phyloP scores from a whole-genome alignment of 768 basidiomycete genomes.

The Gautieria morchelliformis region DNA sequence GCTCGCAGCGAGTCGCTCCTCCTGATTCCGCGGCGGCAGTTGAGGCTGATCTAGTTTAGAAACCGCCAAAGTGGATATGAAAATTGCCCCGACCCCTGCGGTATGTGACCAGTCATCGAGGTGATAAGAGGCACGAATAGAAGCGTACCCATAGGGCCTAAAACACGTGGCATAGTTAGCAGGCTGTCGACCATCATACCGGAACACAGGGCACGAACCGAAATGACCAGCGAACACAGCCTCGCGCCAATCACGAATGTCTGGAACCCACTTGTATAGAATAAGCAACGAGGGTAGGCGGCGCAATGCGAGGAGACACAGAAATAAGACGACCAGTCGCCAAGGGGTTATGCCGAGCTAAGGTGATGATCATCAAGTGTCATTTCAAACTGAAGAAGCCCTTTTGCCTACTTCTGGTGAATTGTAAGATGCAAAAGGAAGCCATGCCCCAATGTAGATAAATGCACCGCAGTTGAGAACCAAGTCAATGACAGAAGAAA shows the following conservation, averaged over 20 bases:
- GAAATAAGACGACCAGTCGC: slow-evolving; percentile 60
- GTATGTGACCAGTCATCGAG: neutral
- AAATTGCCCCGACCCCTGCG: slow-evolving; percentile 86
- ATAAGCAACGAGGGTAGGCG: slow-evolving; percentile 71
- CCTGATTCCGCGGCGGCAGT: slow-evolving; percentile 52
- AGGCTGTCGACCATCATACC: neutral
- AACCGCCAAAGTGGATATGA: slow-evolving; percentile 69
- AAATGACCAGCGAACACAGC: slow-evolving; percentile 91
- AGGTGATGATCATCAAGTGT: neutral
- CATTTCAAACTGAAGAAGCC: neutral
- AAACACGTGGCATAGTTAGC: neutral
- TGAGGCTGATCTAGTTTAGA: slow-evolving; percentile 48
- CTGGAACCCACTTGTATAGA: slow-evolving; percentile 79
- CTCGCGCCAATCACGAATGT: slow-evolving; percentile 75
- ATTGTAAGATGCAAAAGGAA: slow-evolving; percentile 55
- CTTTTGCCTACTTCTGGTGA: slow-evolving; percentile 33
- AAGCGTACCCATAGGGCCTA: slow-evolving; percentile 75
- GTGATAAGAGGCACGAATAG: neutral
- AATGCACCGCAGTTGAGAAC: slow-evolving; percentile 75
- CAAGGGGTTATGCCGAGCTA: slow-evolving; percentile 55
- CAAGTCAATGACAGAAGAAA: slow-evolving; percentile 86
- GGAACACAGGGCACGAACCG: slow-evolving; percentile 30
- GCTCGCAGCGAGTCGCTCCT: slow-evolving; percentile 58
- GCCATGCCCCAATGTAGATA: slow-evolving; percentile 82
- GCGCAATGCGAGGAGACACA: slow-evolving; percentile 63